phyloP scores from a whole-genome alignment of 164 flowering plant genomes.

The Taxillus chinensis region DNA sequence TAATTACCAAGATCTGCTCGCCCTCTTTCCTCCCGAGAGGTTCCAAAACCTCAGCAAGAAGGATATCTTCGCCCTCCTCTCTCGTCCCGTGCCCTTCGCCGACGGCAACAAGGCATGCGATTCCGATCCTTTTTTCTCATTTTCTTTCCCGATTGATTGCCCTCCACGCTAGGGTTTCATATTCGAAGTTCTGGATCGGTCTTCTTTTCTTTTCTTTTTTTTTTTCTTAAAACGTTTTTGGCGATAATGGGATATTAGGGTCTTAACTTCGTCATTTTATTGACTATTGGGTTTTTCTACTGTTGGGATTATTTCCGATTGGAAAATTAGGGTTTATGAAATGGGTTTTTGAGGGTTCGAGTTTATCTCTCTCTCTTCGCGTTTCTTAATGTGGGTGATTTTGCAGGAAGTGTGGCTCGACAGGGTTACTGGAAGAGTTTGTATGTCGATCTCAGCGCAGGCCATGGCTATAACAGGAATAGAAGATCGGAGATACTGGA shows the following conservation, averaged over 20 bases:
- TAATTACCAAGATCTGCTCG: constrained; percentile 63
- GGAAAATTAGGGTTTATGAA: neutral
- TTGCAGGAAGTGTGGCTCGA: constrained; percentile 89
- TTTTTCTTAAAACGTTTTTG: neutral
- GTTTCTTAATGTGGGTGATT: constrained; percentile 1
- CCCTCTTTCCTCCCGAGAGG: constrained; percentile 34
- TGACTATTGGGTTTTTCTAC: neutral
- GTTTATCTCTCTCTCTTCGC: neutral
- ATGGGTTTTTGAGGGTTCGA: neutral
- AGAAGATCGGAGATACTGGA: constrained; percentile 97
- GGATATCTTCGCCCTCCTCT: constrained; percentile 79
- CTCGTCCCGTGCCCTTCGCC: constrained; percentile 64
- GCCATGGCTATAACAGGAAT: constrained; percentile 85
- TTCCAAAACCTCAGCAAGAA: constrained; percentile 49
- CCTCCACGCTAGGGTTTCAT: neutral
- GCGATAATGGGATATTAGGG: neutral
- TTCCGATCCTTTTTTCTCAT: neutral
- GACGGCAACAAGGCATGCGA: constrained; percentile 62
- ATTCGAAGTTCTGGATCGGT: constrained; percentile 1
- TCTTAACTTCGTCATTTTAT: neutral
- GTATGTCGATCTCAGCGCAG: constrained; percentile 74
- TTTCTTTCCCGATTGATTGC: neutral
- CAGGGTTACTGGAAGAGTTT: constrained; percentile 68
- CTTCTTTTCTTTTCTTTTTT: neutral
- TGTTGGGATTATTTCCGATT: too few species aligned